Evolutionary conservation across 208 protist species (phyloP).

Genomic region (Blechomonas ayalai): DNA sequence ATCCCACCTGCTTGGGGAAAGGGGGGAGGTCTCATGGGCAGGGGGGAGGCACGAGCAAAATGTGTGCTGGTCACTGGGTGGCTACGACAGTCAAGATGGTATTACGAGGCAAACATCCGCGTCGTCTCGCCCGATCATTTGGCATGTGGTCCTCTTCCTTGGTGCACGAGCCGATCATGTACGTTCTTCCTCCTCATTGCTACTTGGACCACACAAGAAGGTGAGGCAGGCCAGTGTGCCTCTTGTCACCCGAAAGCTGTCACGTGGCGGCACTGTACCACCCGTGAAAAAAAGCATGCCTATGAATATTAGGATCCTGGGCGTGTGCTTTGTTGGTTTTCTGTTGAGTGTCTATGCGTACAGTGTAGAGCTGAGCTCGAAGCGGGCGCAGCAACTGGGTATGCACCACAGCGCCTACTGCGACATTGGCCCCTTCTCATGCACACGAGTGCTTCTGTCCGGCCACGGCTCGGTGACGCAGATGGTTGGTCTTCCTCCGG

Average conservation of each 20-base stretch:
- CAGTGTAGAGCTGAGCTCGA: slow-evolving; percentile 41
- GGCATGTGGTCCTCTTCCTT: background rate
- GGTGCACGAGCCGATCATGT: background rate
- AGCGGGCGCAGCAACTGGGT: slow-evolving; percentile 27
- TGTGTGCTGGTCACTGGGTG: background rate
- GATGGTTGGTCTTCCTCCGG: slow-evolving; percentile 50
- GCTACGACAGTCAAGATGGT: too few species aligned
- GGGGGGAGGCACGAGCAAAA: background rate
- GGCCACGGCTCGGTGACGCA: slow-evolving; percentile 43
- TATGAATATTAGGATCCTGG: slow-evolving; percentile 18
- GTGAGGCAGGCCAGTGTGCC: too few species aligned
- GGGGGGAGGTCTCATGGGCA: background rate
- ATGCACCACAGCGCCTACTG: slow-evolving; percentile 43
- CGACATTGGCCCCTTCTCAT: slow-evolving; percentile 67
- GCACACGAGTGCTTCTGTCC: slow-evolving; percentile 67
- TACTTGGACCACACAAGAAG: too few species aligned
- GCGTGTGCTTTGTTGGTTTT: slow-evolving; percentile 31
- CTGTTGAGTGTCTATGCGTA: slow-evolving; percentile 64
- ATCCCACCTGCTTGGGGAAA: too few species aligned
- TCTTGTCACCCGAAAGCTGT: too few species aligned
- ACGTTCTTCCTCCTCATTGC: background rate
- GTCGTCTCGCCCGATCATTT: too few species aligned
- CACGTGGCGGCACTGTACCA: too few species aligned
- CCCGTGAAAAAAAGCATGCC: too few species aligned
- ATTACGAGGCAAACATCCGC: too few species aligned